A percentile compares a stretch with the other conserved stretches of the same genome.
These are phyloP conservation scores for Yamadazyma buinensis DNA, from an alignment of 1,139 yeast genomes.

Conservation along the genomic window DNA sequence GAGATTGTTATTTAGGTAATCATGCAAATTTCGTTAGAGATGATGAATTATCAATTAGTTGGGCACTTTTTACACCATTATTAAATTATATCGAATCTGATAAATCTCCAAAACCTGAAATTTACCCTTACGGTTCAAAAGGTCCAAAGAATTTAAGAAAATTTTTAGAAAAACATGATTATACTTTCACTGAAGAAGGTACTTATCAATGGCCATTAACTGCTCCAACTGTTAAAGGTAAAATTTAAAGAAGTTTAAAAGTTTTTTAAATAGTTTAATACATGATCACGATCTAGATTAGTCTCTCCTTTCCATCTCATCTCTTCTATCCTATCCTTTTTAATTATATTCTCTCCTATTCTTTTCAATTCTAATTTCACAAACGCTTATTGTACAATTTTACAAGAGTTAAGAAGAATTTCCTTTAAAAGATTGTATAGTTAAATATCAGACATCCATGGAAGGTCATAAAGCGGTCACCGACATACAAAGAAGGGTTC, in stretches of 20 bases:
- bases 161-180: conserved; percentile 68
- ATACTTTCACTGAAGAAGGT: conserved; percentile 54
- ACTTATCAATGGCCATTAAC: conserved; percentile 83
- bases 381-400: too few relatives aligned
- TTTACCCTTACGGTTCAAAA: conserved; percentile 86
- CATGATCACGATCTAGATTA: too few relatives aligned
- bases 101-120: conserved; percentile 57
- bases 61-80: conserved; percentile 92
- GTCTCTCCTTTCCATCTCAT: too few relatives aligned
- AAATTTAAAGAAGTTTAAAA: conserved; percentile 9
- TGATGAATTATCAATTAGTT: conserved; percentile 90
- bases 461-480: conserved; percentile 77
- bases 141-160: conserved; percentile 70
- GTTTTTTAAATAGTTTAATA: too few relatives aligned
- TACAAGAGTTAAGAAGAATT: not conserved
- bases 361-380: too few relatives aligned
- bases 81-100: conserved; percentile 73
- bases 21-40: conserved; percentile 98
- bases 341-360: too few relatives aligned
- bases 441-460: conserved; percentile 59
- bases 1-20: conserved; percentile 88
- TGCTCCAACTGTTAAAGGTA: conserved; percentile 40
- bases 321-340: too few relatives aligned
- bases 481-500: conserved; percentile 80
- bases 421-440: not conserved